A percentile compares a stretch with the other conserved stretches of the same genome.
These are phyloP conservation scores for Phyllosticta citrichinensis DNA, from an alignment of 2,329 filamentous ascomycete species.

Conservation along the genomic window DNA sequence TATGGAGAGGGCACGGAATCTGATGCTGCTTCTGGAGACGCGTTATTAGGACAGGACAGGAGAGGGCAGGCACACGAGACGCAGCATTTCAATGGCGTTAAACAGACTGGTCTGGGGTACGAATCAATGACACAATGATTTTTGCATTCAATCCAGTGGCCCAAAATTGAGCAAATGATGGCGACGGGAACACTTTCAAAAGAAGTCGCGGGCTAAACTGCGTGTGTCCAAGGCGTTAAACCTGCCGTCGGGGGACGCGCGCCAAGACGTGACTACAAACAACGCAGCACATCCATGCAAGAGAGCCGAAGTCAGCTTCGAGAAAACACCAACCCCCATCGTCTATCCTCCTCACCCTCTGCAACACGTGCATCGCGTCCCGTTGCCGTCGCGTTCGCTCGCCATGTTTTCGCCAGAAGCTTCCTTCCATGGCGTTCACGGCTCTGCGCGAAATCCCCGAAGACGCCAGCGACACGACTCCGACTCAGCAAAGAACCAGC, in stretches of 20 bases:
- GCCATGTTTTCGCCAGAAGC: slow-evolving; percentile 32
- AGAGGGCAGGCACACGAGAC: background rate
- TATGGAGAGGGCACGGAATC: background rate
- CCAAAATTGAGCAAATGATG: background rate
- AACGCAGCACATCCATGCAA: slow-evolving; percentile 7
- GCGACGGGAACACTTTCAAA: background rate
- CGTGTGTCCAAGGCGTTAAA: background rate
- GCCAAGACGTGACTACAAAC: background rate
- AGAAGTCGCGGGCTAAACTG: background rate
- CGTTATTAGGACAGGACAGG: background rate
- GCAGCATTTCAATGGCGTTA: background rate
- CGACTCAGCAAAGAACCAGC: slow-evolving; percentile 30
- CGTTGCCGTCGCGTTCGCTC: slow-evolving; percentile 11
- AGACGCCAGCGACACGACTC: slow-evolving; percentile 37
- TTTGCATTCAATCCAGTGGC: background rate
- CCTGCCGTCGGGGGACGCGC: background rate
- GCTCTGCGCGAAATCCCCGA: slow-evolving; percentile 34
- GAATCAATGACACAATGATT: background rate
- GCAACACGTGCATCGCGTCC: slow-evolving; percentile 15
- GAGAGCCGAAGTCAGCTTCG: slow-evolving; percentile 9
- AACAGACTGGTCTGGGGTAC: background rate
- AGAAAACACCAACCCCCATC: slow-evolving; percentile 9
- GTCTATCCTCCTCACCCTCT: background rate
- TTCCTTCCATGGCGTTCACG: slow-evolving; percentile 25
- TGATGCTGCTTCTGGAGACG: background rate